These are phyloP conservation scores for Plantago ovata DNA, from an alignment of 257 asterid species.

Conservation along the genomic window DNA sequence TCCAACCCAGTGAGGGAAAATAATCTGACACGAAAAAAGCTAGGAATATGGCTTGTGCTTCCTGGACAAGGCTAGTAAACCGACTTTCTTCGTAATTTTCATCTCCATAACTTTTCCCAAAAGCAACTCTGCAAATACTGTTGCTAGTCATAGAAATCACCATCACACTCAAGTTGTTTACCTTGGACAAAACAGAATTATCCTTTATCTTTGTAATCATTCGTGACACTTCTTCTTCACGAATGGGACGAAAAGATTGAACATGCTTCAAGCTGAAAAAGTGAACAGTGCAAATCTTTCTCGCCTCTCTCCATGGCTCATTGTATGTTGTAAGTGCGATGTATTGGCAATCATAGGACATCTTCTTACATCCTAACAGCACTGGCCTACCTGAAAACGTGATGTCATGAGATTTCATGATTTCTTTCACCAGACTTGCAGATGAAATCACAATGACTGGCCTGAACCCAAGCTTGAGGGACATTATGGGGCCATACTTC, in stretches of 20 bases:
- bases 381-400: not conserved
- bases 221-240: not conserved
- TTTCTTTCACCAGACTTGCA: not conserved
- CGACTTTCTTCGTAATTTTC: not conserved
- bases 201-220: not conserved
- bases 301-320: not conserved
- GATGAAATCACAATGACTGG: not conserved
- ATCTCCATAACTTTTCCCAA: not conserved
- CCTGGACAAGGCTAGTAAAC: not conserved
- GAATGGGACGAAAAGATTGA: not conserved
- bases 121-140: not conserved
- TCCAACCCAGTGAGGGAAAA: not conserved
- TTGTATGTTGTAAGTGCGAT: not conserved
- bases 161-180: not conserved
- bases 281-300: conserved; percentile 1
- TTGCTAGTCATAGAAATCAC: not conserved
- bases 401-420: not conserved
- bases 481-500: not conserved
- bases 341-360: not conserved
- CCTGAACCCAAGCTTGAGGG: not conserved
- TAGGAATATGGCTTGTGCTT: not conserved
- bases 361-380: not conserved
- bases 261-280: not conserved
- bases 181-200: not conserved
- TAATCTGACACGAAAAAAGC: not conserved